Percentiles rank a stretch among this genome's conserved stretches.
These are phyloP conservation scores for Chaetomium globosum DNA, from an alignment of 2,329 filamentous ascomycete genomes.

Conservation along the genomic window DNA sequence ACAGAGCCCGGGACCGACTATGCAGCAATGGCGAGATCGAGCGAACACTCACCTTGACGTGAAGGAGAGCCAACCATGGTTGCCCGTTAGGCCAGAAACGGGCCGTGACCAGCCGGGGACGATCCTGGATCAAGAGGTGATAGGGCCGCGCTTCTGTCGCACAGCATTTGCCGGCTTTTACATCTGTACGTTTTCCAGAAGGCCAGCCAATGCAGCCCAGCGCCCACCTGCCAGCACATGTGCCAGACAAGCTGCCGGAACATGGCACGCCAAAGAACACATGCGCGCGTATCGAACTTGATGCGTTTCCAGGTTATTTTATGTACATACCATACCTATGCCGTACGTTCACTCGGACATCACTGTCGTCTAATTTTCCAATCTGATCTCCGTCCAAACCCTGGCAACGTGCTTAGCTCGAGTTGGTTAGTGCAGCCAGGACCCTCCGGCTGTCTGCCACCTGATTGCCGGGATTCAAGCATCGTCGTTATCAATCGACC, in stretches of 20 bases:
- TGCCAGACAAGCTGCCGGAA: slow-evolving; percentile 9
- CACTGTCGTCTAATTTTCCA: background rate
- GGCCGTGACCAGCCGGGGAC: slow-evolving; percentile 1
- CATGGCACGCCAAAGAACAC: slow-evolving; percentile 11
- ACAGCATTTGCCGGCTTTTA: slow-evolving; percentile 24
- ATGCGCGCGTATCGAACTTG: background rate
- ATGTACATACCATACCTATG: background rate
- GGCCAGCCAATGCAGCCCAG: slow-evolving; percentile 22
- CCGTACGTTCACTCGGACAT: too few relatives aligned
- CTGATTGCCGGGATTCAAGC: slow-evolving; percentile 14
- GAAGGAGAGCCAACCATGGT: background rate
- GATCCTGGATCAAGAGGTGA: slow-evolving; percentile 13
- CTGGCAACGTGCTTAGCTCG: slow-evolving; percentile 6
- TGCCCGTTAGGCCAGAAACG: slow-evolving; percentile 1
- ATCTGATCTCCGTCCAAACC: background rate
- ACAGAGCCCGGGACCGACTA: background rate
- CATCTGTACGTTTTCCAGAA: slow-evolving; percentile 30
- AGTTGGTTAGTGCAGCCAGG: slow-evolving; percentile 15
- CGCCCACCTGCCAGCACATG: slow-evolving; percentile 18
- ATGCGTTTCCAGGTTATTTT: background rate
- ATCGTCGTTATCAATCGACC: slow-evolving; percentile 8
- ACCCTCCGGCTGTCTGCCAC: slow-evolving; percentile 14
- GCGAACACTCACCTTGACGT: background rate
- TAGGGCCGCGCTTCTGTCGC: slow-evolving; percentile 21
- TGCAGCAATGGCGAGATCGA: slow-evolving; percentile 15